Base-by-base conservation (phyloP, 1,139 yeast genomes). In the Lodderomyces jiufengensis region DNA sequence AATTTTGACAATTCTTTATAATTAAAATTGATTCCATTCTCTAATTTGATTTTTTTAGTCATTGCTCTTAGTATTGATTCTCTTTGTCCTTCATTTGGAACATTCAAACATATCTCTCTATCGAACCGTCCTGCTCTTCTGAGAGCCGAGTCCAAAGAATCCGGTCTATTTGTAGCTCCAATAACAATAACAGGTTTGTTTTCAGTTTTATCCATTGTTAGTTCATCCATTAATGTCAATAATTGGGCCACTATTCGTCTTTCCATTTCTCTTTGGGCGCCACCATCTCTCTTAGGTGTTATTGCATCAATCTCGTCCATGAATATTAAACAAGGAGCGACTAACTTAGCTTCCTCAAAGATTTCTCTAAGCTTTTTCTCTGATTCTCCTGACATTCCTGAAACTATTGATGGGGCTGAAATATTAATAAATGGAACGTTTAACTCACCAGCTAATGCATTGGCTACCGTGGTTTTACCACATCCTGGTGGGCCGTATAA, bases 371-470 rank as follows among this genome's bases (percentile, higher is more conserved):
- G 70, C 55, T 90, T 90, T 66, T 92, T 92, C 56, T 94, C 98
- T 41, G 94, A 81, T 59, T 92, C 99, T 31, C 98, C 98, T n/a
- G 96, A 86, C 98, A 92, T 92, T n/a, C 99, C 98, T 40, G 96
- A 85, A 0, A 92, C 97, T 5, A 94, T 87, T 1, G 96, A 84
- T 1, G 98, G 98, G 0, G 99, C 98, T 14, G 95, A 84, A 1
- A 92, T 74, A 33, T 84, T 83, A 21, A 92, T 78, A 52, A 94
- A 92, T 0, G 98, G 97, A 0, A 92, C 95, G 45, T 87, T 86
- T 29, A 92, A 69, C 54, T 92, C 97, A 21, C 96, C 95, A 2
- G 98, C 98, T 28, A 92, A 67, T 0, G 97, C 97, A 58, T 90
- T 87, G 2, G 98, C 98, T 39, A 92, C 80, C 36, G 95, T 82